Evolutionary conservation across 768 basidiomycete genomes (phyloP).

Genomic region (Xerocomellus intermedius): DNA sequence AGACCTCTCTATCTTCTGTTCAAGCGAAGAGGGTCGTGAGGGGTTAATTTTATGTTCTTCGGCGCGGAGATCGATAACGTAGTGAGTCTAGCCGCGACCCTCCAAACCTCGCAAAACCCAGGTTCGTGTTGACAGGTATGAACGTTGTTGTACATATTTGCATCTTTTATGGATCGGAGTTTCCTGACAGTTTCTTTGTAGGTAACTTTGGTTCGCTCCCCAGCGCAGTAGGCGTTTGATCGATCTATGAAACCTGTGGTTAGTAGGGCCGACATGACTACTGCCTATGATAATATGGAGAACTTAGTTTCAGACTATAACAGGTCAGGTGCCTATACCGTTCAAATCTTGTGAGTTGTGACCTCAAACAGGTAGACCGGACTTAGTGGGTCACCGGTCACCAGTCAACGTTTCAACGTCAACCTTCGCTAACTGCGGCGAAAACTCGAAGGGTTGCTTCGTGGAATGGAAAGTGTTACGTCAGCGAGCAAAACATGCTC

Average conservation of each 20-base stretch:
- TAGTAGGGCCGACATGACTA: not conserved
- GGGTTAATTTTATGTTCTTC: conserved; percentile 4
- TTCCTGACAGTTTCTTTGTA: conserved; percentile 3
- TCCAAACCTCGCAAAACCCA: conserved; percentile 1
- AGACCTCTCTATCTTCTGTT: conserved; percentile 1
- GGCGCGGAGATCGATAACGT: conserved; percentile 11
- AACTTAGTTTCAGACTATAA: not conserved
- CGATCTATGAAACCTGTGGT: not conserved
- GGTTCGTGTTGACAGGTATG: not conserved
- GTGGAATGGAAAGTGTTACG: conserved; percentile 11
- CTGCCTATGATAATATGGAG: not conserved
- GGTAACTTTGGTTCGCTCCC: not conserved
- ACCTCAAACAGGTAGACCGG: not conserved
- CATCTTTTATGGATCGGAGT: not conserved
- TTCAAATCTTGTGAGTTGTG: not conserved
- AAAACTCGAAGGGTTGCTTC: not conserved
- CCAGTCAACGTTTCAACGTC: too few relatives aligned
- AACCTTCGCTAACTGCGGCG: not conserved
- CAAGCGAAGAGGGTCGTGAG: conserved; percentile 6
- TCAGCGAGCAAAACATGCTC: conserved; percentile 4
- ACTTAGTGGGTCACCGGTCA: too few relatives aligned
- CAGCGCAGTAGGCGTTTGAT: not conserved
- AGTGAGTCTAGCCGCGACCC: not conserved
- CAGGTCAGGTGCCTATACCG: not conserved
- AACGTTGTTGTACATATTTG: not conserved